These are phyloP conservation scores for Paspalum vaginatum DNA, from an alignment of 176 grass and related monocot genomes.

Conservation along the genomic window DNA sequence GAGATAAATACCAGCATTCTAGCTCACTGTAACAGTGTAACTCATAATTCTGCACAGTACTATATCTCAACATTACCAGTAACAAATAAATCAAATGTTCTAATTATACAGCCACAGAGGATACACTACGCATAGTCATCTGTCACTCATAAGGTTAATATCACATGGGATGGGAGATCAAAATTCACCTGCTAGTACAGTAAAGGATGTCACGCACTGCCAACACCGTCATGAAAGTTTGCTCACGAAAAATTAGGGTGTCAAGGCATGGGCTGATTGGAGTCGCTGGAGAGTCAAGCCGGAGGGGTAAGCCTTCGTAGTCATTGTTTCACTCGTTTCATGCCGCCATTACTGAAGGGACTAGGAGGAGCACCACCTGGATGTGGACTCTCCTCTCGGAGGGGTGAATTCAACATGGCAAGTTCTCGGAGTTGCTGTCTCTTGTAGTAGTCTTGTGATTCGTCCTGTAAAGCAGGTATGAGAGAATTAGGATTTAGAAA, in stretches of 20 bases:
- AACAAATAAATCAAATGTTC: conserved; percentile 68
- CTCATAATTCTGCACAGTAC: conserved; percentile 43
- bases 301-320: conserved; percentile 29
- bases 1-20: conserved; percentile 18
- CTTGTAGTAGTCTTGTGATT: conserved; percentile 73
- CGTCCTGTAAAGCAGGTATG: conserved; percentile 43
- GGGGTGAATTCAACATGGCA: conserved; percentile 64
- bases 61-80: conserved; percentile 48
- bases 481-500: conserved; percentile 12
- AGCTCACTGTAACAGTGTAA: conserved; percentile 39
- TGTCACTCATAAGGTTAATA: conserved; percentile 60
- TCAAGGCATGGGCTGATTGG: conserved; percentile 46
- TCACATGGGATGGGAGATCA: conserved; percentile 52
- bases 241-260: conserved; percentile 63
- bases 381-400: conserved; percentile 61
- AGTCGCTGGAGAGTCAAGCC: conserved; percentile 45
- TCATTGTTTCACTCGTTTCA: conserved; percentile 77
- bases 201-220: conserved; percentile 35
- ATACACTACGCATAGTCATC: conserved; percentile 49
- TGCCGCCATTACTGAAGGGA: conserved; percentile 60
- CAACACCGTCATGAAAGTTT: conserved; percentile 59
- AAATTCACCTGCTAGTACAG: conserved; percentile 53
- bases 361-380: conserved; percentile 54
- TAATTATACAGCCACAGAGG: conserved; percentile 58
- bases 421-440: conserved; percentile 71